Conservation (phyloP, 208 protist species). For the Wallacemonas sp. region DNA sequence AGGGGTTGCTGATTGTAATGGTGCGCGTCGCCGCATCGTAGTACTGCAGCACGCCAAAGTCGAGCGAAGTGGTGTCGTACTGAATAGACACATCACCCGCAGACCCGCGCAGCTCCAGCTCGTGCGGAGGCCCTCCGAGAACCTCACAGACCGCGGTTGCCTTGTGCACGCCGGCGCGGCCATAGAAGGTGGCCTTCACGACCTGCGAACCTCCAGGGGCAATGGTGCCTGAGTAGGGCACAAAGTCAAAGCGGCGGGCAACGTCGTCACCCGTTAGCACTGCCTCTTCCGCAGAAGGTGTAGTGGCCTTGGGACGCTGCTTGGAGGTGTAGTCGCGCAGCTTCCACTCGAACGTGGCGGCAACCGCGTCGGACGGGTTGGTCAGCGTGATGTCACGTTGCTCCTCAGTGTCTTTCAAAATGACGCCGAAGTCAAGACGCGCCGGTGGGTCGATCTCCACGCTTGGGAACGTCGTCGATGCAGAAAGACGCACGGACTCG, state of each 20-base stretch:
- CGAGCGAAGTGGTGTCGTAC: slow-evolving; percentile 83
- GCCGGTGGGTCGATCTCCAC: slow-evolving; percentile 63
- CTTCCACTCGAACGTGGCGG: slow-evolving; percentile 79
- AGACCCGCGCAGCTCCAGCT: slow-evolving; percentile 74
- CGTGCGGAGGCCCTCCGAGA: slow-evolving; percentile 89
- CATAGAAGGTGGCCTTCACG: slow-evolving; percentile 93
- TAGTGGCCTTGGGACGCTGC: slow-evolving; percentile 4
- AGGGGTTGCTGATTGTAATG: slow-evolving; percentile 89
- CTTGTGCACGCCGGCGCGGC: slow-evolving; percentile 42
- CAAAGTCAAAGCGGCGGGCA: slow-evolving; percentile 87
- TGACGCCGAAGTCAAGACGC: slow-evolving; percentile 90
- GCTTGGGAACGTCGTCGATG: slow-evolving; percentile 88
- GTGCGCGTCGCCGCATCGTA: slow-evolving; percentile 60
- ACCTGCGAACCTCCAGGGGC: slow-evolving; percentile 67
- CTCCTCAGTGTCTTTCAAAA: slow-evolving; percentile 92
- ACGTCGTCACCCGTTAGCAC: slow-evolving; percentile 38
- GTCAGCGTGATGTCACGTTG: slow-evolving; percentile 64
- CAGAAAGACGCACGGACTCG: slow-evolving; percentile 82
- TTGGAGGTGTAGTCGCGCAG: slow-evolving; percentile 28
- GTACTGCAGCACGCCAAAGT: slow-evolving; percentile 91
- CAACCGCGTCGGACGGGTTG: slow-evolving; percentile 78
- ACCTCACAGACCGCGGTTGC: slow-evolving; percentile 89
- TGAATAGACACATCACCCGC: slow-evolving; percentile 77
- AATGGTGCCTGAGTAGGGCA: slow-evolving; percentile 91
- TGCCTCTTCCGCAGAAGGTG: not conserved